Conservation (phyloP, 2,329 filamentous ascomycete genomes). For the Sclerotinia nivalis region DNA sequence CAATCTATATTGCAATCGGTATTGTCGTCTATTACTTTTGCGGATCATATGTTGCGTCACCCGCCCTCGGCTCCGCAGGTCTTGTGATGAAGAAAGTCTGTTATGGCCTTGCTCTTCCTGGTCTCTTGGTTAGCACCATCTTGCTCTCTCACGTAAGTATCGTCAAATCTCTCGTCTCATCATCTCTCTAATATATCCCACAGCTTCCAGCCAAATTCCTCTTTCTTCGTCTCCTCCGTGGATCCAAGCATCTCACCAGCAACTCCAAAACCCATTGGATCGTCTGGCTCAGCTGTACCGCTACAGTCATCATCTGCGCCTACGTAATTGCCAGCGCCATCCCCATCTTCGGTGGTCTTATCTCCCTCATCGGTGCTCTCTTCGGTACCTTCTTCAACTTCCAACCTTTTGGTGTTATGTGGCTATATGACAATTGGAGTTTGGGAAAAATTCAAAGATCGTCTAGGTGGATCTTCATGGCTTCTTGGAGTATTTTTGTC, state of each 20-base stretch:
- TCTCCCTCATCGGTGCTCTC: slow-evolving; percentile 15
- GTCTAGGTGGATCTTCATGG: slow-evolving; percentile 11
- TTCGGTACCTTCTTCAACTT: slow-evolving; percentile 20
- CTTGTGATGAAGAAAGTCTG: slow-evolving; percentile 59
- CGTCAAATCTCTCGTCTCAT: background rate
- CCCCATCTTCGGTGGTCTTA: slow-evolving; percentile 52
- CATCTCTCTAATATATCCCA: background rate
- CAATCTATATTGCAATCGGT: slow-evolving; percentile 50
- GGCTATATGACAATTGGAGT: slow-evolving; percentile 18
- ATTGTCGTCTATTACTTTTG: slow-evolving; percentile 45
- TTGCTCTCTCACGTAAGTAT: slow-evolving; percentile 47
- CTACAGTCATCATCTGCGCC: slow-evolving; percentile 46
- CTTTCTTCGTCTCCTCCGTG: slow-evolving; percentile 55
- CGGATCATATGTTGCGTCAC: slow-evolving; percentile 62
- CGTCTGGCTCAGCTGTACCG: slow-evolving; percentile 52
- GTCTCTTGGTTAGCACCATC: slow-evolving; percentile 51
- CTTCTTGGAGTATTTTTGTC: slow-evolving; percentile 11
- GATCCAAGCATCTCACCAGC: slow-evolving; percentile 52
- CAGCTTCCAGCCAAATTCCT: slow-evolving; percentile 51
- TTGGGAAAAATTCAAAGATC: background rate
- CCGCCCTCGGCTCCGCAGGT: slow-evolving; percentile 62
- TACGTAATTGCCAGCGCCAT: slow-evolving; percentile 56
- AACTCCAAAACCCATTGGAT: slow-evolving; percentile 54
- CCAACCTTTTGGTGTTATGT: slow-evolving; percentile 16
- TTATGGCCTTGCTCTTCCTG: slow-evolving; percentile 59